A percentile compares a stretch with the other conserved stretches of the same genome.
These are phyloP conservation scores for Boletus subparvulus DNA, from an alignment of 768 basidiomycete species.

Conservation along the genomic window DNA sequence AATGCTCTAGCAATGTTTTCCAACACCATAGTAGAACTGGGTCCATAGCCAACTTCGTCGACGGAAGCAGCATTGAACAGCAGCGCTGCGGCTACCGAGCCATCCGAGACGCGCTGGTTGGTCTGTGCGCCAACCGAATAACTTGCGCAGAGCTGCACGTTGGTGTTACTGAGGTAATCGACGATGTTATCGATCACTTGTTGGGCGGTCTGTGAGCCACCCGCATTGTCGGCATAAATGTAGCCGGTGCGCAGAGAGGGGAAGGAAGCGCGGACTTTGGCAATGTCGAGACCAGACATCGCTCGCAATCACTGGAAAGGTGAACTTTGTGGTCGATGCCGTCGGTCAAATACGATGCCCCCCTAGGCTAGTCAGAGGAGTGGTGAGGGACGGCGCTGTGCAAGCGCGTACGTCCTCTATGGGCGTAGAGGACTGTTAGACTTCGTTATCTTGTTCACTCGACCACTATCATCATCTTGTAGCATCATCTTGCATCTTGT, in stretches of 20 bases:
- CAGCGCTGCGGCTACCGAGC: constrained; percentile 49
- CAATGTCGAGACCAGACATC: constrained; percentile 42
- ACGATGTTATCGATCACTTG: constrained; percentile 57
- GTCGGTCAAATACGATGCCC: no score
- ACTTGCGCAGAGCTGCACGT: constrained; percentile 71
- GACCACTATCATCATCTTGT: no score
- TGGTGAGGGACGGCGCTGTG: no score
- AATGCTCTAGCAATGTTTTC: constrained; percentile 68
- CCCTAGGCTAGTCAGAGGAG: no score
- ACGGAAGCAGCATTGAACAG: constrained; percentile 64
- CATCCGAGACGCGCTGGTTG: constrained; percentile 52
- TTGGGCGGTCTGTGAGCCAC: constrained; percentile 64
- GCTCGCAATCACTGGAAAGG: no score
- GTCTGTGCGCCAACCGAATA: constrained; percentile 58
- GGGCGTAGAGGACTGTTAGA: no score
- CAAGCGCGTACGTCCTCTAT: no score
- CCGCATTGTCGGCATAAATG: constrained; percentile 76
- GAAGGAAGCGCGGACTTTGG: constrained; percentile 56
- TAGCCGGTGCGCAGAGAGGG: constrained; percentile 59
- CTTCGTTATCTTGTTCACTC: no score
- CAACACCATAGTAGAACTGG: constrained; percentile 65
- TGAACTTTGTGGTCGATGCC: no score
- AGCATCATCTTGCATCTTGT: no score
- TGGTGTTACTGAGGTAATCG: constrained; percentile 70
- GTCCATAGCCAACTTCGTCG: constrained; percentile 65